Conservation (phyloP, 305 asterid genomes). For the Striga hermonthica region DNA sequence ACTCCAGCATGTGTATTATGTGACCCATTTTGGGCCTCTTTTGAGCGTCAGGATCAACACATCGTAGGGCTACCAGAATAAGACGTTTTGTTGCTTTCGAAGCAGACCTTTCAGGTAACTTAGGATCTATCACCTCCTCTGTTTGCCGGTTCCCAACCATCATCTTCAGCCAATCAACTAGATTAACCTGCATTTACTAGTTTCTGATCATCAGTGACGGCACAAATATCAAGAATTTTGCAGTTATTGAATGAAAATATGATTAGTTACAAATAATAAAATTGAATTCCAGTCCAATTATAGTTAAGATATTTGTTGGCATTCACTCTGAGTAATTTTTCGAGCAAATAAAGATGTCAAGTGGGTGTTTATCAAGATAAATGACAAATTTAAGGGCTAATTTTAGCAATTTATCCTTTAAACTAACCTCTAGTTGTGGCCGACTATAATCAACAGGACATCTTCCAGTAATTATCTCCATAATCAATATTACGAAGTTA, state of each 20-base stretch:
- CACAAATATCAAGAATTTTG: neutral
- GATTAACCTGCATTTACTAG: constrained; percentile 36
- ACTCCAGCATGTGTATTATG: constrained; percentile 53
- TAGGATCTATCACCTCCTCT: constrained; percentile 54
- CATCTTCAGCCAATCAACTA: constrained; percentile 53
- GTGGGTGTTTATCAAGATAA: neutral
- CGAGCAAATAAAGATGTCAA: neutral
- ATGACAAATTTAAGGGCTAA: neutral
- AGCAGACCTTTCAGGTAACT: constrained; percentile 43
- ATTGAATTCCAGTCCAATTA: too few species aligned
- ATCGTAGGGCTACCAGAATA: constrained; percentile 47
- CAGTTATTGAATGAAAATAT: neutral
- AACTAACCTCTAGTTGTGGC: constrained; percentile 68
- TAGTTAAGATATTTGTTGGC: too few species aligned
- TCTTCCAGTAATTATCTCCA: constrained; percentile 85
- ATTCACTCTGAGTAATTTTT: too few species aligned
- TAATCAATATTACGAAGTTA: constrained; percentile 84
- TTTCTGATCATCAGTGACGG: neutral
- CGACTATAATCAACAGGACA: constrained; percentile 78
- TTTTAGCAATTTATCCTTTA: neutral
- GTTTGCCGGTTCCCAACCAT: constrained; percentile 47
- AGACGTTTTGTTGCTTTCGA: constrained; percentile 50
- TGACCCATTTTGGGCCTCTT: constrained; percentile 64
- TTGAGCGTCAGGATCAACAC: constrained; percentile 53
- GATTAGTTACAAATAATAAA: neutral